Base-by-base conservation (phyloP, 192 early-diverging fungal genomes). In the Linnemannia exigua region DNA sequence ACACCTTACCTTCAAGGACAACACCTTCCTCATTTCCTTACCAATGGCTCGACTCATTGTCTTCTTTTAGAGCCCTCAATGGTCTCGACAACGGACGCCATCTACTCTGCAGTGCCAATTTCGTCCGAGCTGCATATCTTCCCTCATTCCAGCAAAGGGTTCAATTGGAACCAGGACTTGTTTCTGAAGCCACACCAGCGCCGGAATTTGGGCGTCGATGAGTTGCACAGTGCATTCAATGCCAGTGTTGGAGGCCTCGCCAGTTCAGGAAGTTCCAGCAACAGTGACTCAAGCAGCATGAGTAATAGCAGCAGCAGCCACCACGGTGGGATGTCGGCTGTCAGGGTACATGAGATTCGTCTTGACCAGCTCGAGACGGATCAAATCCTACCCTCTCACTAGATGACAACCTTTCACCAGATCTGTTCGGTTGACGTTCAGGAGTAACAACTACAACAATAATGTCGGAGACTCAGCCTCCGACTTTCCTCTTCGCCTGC, bases 181-280 rank as follows among this genome's bases (percentile, higher is more conserved):
- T 86, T 86, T 69, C 37, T 86, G 58, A 86, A 77, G 75, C 79
- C 84, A n/a, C 73, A 86, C 61, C 78, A 86, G 48, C 77, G 84
- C 14, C 74, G 74, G 33, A 72, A 22, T 28, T 41, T 86, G 37
- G 84, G 84, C 28, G 77, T 86, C 14, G 84, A 86, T 37, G 84
- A 79, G 1, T 63, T 86, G 61, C 75, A 86, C n/a, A 37, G 46
- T 19, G 8, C 80, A 19, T 37, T 44, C 28, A 69, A 44, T 48
- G 15, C 37, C 36, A 63, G 50, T n/a, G 2, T n/a, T 22, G 52
- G 80, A 36, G 58, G 70, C 7, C 15, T 51, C 25, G 36, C 68
- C 51, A 35, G 33, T 2, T 38, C 67, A 35, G 61, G 15, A 48
- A 72, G 52, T 51, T 2, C 16, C 35, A 80, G 52, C 70, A 25